Conservation (phyloP, 2,329 filamentous ascomycete genomes). For the Rhynchosporium agropyri region DNA sequence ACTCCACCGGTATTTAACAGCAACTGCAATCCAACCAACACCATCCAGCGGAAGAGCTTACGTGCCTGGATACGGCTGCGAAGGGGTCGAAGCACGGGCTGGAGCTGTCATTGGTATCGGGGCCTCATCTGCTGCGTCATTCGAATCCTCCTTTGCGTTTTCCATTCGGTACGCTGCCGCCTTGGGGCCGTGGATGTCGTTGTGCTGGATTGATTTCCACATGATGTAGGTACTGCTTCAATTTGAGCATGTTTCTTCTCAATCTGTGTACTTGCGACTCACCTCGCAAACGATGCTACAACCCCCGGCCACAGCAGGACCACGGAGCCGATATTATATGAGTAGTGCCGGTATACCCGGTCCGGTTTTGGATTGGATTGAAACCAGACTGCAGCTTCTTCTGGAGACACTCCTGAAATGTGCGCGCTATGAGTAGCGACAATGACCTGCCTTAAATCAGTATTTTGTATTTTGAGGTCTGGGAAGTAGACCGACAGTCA, state of each 20-base stretch:
- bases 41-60: background rate
- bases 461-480: background rate
- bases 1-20: background rate
- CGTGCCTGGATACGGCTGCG: slow-evolving; percentile 15
- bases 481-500: slow-evolving; percentile 44
- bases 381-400: slow-evolving; percentile 40
- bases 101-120: background rate
- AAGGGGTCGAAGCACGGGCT: slow-evolving; percentile 1
- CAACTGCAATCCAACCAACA: background rate
- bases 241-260: background rate
- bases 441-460: slow-evolving; percentile 44
- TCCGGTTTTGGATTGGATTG: slow-evolving; percentile 44
- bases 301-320: slow-evolving; percentile 57
- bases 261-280: slow-evolving; percentile 23
- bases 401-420: slow-evolving; percentile 45
- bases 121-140: slow-evolving; percentile 15
- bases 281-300: slow-evolving; percentile 52
- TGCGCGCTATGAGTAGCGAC: slow-evolving; percentile 50
- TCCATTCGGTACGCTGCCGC: slow-evolving; percentile 30
- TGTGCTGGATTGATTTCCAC: slow-evolving; percentile 43
- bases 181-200: slow-evolving; percentile 41
- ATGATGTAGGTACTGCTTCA: slow-evolving; percentile 43
- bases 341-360: slow-evolving; percentile 52
- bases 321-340: slow-evolving; percentile 52
- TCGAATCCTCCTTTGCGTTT: slow-evolving; percentile 24